Base-by-base conservation (phyloP, 768 basidiomycete species). In the Omphalotus guepiniiformis region DNA sequence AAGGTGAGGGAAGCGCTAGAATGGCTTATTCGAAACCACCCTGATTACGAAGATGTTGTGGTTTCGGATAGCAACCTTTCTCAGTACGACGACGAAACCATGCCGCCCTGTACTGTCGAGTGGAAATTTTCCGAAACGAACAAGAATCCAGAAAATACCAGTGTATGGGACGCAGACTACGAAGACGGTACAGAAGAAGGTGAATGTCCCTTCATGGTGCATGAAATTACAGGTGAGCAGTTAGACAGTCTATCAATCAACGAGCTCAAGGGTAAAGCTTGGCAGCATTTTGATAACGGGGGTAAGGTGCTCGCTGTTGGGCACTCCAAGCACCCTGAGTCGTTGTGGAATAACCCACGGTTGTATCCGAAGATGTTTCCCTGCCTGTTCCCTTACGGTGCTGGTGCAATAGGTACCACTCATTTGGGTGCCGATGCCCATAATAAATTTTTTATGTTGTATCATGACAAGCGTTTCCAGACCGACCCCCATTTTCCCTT, bases 21-120 rank as follows among this genome's bases (percentile, higher is more conserved):
- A 16, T 70, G 68, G 68, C 50, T 70, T 0, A 62, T 56, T 16
- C 47, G 63, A 3, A 70, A 69, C 43, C 65, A 70, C 45, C 6
- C 26, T 3, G 63, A 60, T 41, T 70, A 70, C 47, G 3, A 70
- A 1, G 48, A 55, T 3, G 63, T 70, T 34, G 60, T 62, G 2
- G n/a, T 53, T 18, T 15, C 47, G 27, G 26, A 16, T n/a, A 45
- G 55, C 6, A 64, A 59, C 41, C 49, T 64, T 7, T 19, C 39
- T 4, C 18, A 39, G 16, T 65, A 68, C 51, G n/a, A n/a, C n/a
- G 53, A 57, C 18, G 48, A 58, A 15, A 34, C 53, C 13, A 52
- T 25, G 7, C 55, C 52, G 15, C 63, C 57, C 18, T 58, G 59
- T 19, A 34, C 36, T 23, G 49, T 71, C 25, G 57, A 59, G 18